These are phyloP conservation scores for Microcyclospora tardicrescens DNA, from an alignment of 2,329 filamentous ascomycete species.

Conservation along the genomic window DNA sequence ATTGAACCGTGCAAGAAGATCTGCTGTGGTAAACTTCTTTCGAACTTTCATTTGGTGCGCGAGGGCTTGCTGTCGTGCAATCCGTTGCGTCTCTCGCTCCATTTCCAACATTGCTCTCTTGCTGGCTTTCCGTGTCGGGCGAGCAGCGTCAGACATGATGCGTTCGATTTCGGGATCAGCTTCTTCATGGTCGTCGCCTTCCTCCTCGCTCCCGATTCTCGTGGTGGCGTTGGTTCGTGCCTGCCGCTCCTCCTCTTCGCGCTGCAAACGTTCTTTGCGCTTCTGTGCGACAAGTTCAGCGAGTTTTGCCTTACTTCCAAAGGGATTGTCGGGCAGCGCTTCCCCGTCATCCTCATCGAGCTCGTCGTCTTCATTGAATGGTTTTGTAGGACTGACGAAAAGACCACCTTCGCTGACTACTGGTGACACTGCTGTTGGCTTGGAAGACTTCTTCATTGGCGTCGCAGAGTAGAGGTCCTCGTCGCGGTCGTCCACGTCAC, in stretches of 20 bases:
- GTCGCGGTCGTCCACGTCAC: slow-evolving; percentile 4
- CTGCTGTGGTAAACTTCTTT: slow-evolving; percentile 77
- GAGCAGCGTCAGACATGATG: slow-evolving; percentile 31
- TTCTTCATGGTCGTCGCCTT: slow-evolving; percentile 8
- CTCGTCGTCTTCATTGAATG: slow-evolving; percentile 7
- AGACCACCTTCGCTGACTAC: slow-evolving; percentile 8
- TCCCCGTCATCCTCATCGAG: slow-evolving; percentile 8
- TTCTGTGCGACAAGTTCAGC: slow-evolving; percentile 21
- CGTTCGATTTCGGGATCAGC: slow-evolving; percentile 13
- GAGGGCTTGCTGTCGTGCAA: slow-evolving; percentile 81
- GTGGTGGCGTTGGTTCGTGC: background rate
- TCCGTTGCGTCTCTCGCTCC: slow-evolving; percentile 82
- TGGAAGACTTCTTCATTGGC: slow-evolving; percentile 3
- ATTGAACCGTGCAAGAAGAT: slow-evolving; percentile 74
- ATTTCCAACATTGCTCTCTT: slow-evolving; percentile 94
- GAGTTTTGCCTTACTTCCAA: slow-evolving; percentile 14
- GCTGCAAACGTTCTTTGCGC: slow-evolving; percentile 16
- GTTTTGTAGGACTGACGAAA: slow-evolving; percentile 21
- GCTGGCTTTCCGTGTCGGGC: slow-evolving; percentile 71
- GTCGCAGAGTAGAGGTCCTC: slow-evolving; percentile 21
- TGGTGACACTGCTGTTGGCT: slow-evolving; percentile 1
- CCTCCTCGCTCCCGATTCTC: slow-evolving; percentile 2
- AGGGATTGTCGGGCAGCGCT: slow-evolving; percentile 12
- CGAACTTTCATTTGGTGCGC: slow-evolving; percentile 74
- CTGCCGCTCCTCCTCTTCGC: slow-evolving; percentile 9